Percentiles rank a stretch among this genome's conserved stretches.
phyloP scores from a whole-genome alignment of 257 asterid genomes.

The Solanum pimpinellifolium region DNA sequence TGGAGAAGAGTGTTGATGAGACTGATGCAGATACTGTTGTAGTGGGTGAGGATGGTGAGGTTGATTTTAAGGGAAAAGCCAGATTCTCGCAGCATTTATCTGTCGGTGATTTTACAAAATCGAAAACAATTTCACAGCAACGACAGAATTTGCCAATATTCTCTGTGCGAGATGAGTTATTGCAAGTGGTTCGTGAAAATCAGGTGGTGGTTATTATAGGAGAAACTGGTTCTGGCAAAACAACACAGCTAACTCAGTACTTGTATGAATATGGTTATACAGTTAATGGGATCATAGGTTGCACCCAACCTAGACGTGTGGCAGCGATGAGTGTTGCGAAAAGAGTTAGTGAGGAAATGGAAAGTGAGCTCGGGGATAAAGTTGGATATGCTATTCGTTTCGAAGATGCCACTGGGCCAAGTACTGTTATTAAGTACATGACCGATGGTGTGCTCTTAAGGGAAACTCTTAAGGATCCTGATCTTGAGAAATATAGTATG shows the following conservation, averaged over 20 bases:
- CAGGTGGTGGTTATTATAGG: constrained; percentile 92
- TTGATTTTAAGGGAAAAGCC: constrained; percentile 85
- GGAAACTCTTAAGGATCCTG: constrained; percentile 85
- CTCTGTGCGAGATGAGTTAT: constrained; percentile 85
- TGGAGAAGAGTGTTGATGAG: constrained; percentile 83
- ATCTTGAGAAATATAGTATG: constrained; percentile 82
- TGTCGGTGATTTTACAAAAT: constrained; percentile 57
- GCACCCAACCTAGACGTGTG: constrained; percentile 98
- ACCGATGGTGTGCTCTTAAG: constrained; percentile 96
- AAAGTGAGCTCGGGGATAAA: constrained; percentile 71
- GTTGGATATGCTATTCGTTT: constrained; percentile 97
- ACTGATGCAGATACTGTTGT: constrained; percentile 90
- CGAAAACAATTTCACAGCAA: constrained; percentile 70
- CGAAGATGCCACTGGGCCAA: constrained; percentile 84
- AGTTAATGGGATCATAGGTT: constrained; percentile 55
- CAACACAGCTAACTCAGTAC: constrained; percentile 93
- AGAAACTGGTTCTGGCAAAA: constrained; percentile 97
- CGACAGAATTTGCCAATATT: constrained; percentile 85
- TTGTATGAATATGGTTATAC: constrained; percentile 82
- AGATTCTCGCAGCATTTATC: constrained; percentile 78
- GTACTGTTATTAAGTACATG: constrained; percentile 91
- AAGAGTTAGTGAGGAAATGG: constrained; percentile 99
- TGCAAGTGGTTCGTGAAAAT: constrained; percentile 89
- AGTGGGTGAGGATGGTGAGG: constrained; percentile 89
- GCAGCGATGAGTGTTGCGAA: constrained; percentile 98